A percentile compares a stretch with the other conserved stretches of the same genome.
Evolutionary conservation across 2,329 filamentous ascomycete genomes (phyloP).

Genomic region (Colletotrichum aenigma): DNA sequence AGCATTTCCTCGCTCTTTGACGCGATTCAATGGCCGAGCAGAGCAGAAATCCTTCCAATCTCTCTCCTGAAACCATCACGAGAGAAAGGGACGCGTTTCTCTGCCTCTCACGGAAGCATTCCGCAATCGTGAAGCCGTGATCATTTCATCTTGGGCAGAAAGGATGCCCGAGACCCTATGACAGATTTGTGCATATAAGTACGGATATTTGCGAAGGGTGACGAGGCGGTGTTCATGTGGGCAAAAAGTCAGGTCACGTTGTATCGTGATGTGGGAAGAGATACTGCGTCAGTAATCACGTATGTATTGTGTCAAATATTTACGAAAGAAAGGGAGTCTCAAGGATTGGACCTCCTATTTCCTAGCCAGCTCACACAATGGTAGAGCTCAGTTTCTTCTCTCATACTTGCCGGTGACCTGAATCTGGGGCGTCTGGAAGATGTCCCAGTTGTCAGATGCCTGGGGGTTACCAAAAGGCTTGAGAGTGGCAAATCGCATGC

Average conservation of each 20-base stretch:
- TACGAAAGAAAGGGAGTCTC: neutral
- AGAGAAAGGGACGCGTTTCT: neutral
- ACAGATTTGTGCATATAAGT: neutral
- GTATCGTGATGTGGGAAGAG: neutral
- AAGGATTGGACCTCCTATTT: neutral
- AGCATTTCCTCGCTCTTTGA: neutral
- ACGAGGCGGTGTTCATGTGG: neutral
- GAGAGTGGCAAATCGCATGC: constrained; percentile 44
- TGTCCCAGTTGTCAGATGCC: constrained; percentile 45
- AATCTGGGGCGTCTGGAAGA: constrained; percentile 39
- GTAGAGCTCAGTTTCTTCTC: neutral
- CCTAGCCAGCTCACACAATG: neutral
- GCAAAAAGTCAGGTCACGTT: neutral
- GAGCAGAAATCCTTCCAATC: neutral
- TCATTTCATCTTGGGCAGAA: neutral
- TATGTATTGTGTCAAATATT: neutral
- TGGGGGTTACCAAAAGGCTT: constrained; percentile 44
- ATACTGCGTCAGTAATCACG: neutral
- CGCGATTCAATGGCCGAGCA: neutral
- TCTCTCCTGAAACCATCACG: neutral
- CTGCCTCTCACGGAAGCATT: neutral
- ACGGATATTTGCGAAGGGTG: neutral
- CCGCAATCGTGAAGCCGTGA: neutral
- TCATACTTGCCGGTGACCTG: constrained; percentile 28
- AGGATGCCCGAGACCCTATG: neutral